phyloP scores from a whole-genome alignment of 2,329 filamentous ascomycete genomes.

The Dactylellina leptospora region DNA sequence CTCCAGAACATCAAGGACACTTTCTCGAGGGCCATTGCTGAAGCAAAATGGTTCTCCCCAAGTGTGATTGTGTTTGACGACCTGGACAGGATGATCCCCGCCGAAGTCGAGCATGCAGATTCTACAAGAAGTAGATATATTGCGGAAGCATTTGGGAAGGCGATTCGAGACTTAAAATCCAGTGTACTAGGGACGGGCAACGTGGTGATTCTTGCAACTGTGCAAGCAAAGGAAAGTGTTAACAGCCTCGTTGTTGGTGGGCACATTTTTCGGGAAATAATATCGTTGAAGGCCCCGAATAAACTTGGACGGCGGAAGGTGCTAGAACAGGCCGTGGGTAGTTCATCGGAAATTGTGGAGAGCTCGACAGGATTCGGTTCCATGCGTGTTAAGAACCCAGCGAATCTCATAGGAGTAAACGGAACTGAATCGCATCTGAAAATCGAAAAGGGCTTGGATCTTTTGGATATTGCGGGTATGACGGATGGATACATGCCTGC shows the following conservation, averaged over 20 bases:
- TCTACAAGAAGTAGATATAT: constrained; percentile 92
- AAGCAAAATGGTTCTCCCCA: constrained; percentile 87
- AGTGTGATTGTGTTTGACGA: constrained; percentile 90
- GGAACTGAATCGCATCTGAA: constrained; percentile 66
- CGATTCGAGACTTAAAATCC: constrained; percentile 75
- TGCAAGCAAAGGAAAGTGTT: constrained; percentile 89
- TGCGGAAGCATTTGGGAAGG: constrained; percentile 84
- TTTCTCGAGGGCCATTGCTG: constrained; percentile 82
- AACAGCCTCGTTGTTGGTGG: constrained; percentile 91
- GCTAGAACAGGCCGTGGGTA: constrained; percentile 67
- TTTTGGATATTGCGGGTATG: constrained; percentile 89
- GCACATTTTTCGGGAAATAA: constrained; percentile 89
- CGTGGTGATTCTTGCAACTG: constrained; percentile 85
- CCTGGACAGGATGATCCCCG: constrained; percentile 88
- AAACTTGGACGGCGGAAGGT: constrained; percentile 88
- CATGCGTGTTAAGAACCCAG: constrained; percentile 58
- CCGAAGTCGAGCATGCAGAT: constrained; percentile 93
- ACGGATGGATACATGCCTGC: constrained; percentile 99
- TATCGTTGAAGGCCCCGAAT: constrained; percentile 87
- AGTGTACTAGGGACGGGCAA: constrained; percentile 67
- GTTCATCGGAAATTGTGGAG: constrained; percentile 66
- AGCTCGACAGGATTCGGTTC: constrained; percentile 59
- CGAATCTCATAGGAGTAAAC: constrained; percentile 60
- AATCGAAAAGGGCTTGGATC: constrained; percentile 80
- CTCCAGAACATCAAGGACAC: constrained; percentile 91